phyloP scores from a whole-genome alignment of 2,329 filamentous ascomycete genomes.

The Chaetomiaceae sp. region DNA sequence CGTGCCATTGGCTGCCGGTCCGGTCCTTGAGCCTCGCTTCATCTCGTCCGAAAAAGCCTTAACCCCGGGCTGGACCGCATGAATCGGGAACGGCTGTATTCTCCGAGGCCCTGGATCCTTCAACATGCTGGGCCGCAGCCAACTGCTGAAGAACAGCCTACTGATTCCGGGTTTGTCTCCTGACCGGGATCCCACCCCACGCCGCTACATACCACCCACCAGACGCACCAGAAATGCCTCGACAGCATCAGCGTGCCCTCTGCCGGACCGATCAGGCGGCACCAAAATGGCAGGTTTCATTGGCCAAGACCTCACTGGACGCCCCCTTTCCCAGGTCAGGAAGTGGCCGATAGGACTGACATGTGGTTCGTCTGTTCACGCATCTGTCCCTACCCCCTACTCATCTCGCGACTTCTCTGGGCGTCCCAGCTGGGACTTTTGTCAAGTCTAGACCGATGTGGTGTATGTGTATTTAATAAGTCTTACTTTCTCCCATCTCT shows the following conservation, averaged over 20 bases:
- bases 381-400: neutral
- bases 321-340: neutral
- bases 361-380: conserved; percentile 1
- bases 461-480: neutral
- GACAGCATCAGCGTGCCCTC: neutral
- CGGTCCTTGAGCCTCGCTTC: conserved; percentile 3
- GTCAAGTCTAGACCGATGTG: neutral
- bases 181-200: neutral
- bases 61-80: conserved; percentile 11
- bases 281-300: conserved; percentile 4
- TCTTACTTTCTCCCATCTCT: neutral
- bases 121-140: neutral
- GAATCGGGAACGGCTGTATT: neutral
- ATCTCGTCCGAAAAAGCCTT: neutral
- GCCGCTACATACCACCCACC: too few relatives aligned
- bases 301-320: neutral
- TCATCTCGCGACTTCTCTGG: neutral
- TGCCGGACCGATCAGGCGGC: conserved; percentile 7
- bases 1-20: neutral
- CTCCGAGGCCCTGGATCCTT: neutral
- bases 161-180: neutral
- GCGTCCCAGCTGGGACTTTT: neutral
- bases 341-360: neutral
- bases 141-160: neutral
- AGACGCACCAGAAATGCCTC: neutral